Conservation (phyloP, 345 rosid species). For the Xanthoceras sorbifolium region DNA sequence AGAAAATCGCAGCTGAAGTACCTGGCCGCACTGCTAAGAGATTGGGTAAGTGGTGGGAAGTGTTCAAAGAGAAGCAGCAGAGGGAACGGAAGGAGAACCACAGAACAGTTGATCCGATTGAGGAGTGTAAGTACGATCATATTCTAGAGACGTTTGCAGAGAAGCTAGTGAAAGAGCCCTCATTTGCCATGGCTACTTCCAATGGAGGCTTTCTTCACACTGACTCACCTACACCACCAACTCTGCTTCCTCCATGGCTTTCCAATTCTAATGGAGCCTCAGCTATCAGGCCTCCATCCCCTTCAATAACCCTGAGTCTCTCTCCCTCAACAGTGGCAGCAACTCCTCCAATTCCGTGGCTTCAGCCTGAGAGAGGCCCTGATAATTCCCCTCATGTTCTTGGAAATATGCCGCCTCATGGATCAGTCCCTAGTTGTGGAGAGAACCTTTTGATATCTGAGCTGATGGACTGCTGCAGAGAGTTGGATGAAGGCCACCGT, state of each 20-base stretch:
- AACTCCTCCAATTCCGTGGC: conserved; percentile 78
- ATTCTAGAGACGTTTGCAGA: conserved; percentile 93
- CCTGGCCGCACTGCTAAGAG: conserved; percentile 95
- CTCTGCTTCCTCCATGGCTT: conserved; percentile 87
- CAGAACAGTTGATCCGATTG: conserved; percentile 68
- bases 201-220: conserved; percentile 67
- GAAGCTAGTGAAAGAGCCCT: conserved; percentile 79
- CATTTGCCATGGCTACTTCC: conserved; percentile 72
- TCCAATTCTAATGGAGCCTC: conserved; percentile 64
- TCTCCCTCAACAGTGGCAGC: conserved; percentile 77
- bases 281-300: conserved; percentile 59
- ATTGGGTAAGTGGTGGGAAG: conserved; percentile 99
- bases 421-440: conserved; percentile 44
- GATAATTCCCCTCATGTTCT: conserved; percentile 52
- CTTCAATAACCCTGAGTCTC: conserved; percentile 80
- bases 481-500: conserved; percentile 86
- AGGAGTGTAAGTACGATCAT: conserved; percentile 85
- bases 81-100: conserved; percentile 84
- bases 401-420: conserved; percentile 47
- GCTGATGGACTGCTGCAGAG: conserved; percentile 86
- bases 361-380: conserved; percentile 65
- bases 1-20: conserved; percentile 97
- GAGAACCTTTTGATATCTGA: conserved; percentile 65
- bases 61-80: conserved; percentile 90
- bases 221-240: conserved; percentile 48